Base-by-base conservation (phyloP, 2,329 filamentous ascomycete species). In the Cladosporium sp. region DNA sequence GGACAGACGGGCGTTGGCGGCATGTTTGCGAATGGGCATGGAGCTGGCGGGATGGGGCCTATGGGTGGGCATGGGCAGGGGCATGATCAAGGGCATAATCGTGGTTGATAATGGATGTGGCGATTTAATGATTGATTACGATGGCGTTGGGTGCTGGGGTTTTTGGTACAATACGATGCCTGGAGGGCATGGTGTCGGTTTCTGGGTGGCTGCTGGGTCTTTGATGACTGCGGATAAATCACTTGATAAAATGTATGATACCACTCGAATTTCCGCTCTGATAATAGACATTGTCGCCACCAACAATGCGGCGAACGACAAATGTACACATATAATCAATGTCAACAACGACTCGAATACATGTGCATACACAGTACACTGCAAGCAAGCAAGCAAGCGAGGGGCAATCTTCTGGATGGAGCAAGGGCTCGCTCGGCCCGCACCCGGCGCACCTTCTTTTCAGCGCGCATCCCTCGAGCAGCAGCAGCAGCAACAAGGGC, bases 1-100 rank as follows among this genome's bases (percentile, higher is more conserved):
- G 55, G 55, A 10, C 57, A 65, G 11, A 41, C 34, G 10, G 44
- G 55, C 30, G 64, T 59, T 26, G 54, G 44, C 15, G 55, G 64
- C 21, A 60, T 59, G 55, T 59, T 54, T 30, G 47, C 38, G 4
- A n/a, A 54, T 26, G 44, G 32, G 8, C 64, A 60, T 11, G 55
- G 57, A 30, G 4, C 11, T 15, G 38, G 47, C 6, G 51, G 51
- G 1, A n/a, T 36, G 55, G 51, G 51, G 2, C 34, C 18, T 18
- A 52, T 44, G 26, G 51, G 36, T 7, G 61, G 61, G 15, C 61
- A 41, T 6, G 36, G 61, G 24, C 34, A 57, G 55, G 41, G 41
- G 3, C 28, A 55, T 4, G n/a, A 34, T 11, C 26, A 54, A 11
- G 28, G 52, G n/a, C 52, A 18, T 12, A 30, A 32, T 21, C 10